Evolutionary conservation across 148 eudicot genomes (phyloP).

Genomic region (Drosera capensis): DNA sequence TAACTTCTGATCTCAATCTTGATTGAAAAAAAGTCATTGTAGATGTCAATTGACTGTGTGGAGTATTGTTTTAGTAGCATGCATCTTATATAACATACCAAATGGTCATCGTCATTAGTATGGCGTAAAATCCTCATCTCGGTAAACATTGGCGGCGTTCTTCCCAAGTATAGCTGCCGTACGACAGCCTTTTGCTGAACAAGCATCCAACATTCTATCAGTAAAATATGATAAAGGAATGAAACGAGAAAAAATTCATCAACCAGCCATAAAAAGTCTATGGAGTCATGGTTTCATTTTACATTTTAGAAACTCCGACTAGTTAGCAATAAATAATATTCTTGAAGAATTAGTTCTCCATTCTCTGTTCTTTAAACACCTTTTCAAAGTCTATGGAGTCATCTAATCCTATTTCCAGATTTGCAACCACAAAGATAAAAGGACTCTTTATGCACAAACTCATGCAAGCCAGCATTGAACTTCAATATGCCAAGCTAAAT

Average conservation of each 20-base stretch:
- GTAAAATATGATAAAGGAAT: neutral
- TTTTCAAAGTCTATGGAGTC: no score
- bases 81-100: slow-evolving; percentile 30
- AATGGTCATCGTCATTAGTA: slow-evolving; percentile 72
- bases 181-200: slow-evolving; percentile 49
- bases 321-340: no score
- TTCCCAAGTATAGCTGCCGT: slow-evolving; percentile 74
- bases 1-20: neutral
- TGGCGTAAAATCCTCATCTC: slow-evolving; percentile 74
- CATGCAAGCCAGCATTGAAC: no score
- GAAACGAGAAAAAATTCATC: neutral
- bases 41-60: neutral
- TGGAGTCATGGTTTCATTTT: no score
- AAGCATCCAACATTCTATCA: slow-evolving; percentile 7
- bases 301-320: no score
- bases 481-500: no score
- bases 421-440: no score
- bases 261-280: neutral
- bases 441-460: no score
- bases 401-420: no score
- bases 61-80: neutral
- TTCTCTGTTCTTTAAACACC: no score
- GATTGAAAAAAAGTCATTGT: neutral
- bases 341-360: no score
- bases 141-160: slow-evolving; percentile 77